Evolutionary conservation across 257 asterid species (phyloP).

Genomic region (Fraxinus excelsior): DNA sequence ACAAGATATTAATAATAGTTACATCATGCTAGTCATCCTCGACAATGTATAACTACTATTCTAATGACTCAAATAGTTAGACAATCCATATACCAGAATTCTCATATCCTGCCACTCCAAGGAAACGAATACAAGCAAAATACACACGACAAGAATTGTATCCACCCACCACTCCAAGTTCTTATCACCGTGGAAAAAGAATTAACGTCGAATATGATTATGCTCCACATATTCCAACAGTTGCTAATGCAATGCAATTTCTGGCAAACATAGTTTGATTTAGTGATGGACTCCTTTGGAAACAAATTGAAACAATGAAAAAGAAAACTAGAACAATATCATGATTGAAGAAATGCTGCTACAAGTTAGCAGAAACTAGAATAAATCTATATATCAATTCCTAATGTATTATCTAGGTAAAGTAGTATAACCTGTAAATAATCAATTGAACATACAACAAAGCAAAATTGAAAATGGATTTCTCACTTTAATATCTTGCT

Average conservation of each 20-base stretch:
- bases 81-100: too few species aligned
- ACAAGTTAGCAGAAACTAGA: conserved; percentile 26
- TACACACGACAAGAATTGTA: not conserved
- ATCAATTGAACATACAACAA: conserved; percentile 22
- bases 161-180: not conserved
- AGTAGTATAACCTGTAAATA: conserved; percentile 29
- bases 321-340: conserved; percentile 6
- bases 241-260: not conserved
- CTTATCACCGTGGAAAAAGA: not conserved
- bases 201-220: too few species aligned
- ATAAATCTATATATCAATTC: conserved; percentile 31
- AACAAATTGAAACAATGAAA: not conserved
- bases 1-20: too few species aligned
- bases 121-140: not conserved
- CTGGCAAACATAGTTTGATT: not conserved
- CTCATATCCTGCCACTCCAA: too few species aligned
- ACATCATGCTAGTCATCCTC: too few species aligned
- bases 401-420: conserved; percentile 16
- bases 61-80: too few species aligned
- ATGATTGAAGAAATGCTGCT: not conserved
- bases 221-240: not conserved
- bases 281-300: not conserved
- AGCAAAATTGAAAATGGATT: not conserved
- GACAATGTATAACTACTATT: too few species aligned
- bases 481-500: conserved; percentile 29